Conservation (phyloP, 345 rosid species). For the Moringa oleifera region DNA sequence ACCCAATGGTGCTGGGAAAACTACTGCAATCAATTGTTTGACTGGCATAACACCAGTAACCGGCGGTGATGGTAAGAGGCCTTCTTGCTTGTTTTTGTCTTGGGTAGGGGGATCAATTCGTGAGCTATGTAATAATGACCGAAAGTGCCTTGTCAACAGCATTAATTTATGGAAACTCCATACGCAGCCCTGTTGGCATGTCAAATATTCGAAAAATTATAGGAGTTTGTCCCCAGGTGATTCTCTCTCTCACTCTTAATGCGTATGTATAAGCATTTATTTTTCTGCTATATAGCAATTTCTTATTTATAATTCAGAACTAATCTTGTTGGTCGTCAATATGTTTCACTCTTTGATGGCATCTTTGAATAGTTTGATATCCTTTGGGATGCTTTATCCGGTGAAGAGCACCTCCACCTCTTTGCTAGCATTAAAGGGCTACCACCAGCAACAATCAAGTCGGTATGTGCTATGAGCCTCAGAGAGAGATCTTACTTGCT, state of each 20-base stretch:
- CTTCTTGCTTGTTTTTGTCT: conserved; percentile 5
- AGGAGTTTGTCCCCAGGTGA: conserved; percentile 97
- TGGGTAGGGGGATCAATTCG: background rate
- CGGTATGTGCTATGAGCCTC: conserved; percentile 36
- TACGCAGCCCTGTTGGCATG: conserved; percentile 79
- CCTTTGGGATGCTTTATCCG: conserved; percentile 85
- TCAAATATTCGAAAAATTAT: conserved; percentile 67
- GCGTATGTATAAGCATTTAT: conserved; percentile 2
- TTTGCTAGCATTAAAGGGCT: conserved; percentile 83
- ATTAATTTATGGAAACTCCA: conserved; percentile 63
- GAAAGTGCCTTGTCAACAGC: conserved; percentile 38
- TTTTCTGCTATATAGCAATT: conserved; percentile 6
- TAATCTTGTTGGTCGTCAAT: no score
- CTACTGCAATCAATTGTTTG: conserved; percentile 76
- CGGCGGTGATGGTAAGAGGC: conserved; percentile 66
- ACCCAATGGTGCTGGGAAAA: conserved; percentile 96
- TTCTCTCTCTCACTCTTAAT: conserved; percentile 3
- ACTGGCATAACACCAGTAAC: conserved; percentile 84
- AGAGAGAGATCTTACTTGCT: background rate
- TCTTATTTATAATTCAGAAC: conserved; percentile 9
- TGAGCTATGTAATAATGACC: background rate
- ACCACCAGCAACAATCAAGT: conserved; percentile 47
- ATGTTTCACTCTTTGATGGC: conserved; percentile 5
- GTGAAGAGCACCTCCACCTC: conserved; percentile 80
- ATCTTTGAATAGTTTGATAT: conserved; percentile 60